phyloP scores from a whole-genome alignment of 1,284 basidiomycete species.

The Microbotryomycetes sp. region DNA sequence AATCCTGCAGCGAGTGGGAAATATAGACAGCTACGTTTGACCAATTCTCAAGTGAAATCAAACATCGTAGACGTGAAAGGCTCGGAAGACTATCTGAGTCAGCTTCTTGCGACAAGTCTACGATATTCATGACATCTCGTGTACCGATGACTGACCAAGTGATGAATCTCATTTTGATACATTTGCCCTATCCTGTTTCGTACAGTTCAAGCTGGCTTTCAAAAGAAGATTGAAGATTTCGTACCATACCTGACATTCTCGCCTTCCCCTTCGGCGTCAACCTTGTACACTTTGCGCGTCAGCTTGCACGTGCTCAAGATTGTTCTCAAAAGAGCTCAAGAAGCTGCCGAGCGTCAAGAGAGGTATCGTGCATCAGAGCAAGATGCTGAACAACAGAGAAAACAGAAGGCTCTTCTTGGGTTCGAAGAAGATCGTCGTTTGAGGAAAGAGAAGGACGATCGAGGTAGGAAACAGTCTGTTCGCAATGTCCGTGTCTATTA shows the following conservation, averaged over 20 bases:
- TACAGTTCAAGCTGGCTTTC: not conserved
- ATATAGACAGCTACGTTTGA: slow-evolving; percentile 25
- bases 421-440: slow-evolving; percentile 26
- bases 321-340: slow-evolving; percentile 10
- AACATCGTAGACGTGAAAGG: slow-evolving; percentile 10
- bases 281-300: slow-evolving; percentile 10
- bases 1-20: slow-evolving; percentile 18
- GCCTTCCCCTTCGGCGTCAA: slow-evolving; percentile 6
- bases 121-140: too few relatives aligned
- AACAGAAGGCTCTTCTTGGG: slow-evolving; percentile 18
- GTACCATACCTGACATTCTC: slow-evolving; percentile 12
- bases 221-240: not conserved
- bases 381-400: slow-evolving; percentile 15
- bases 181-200: too few relatives aligned
- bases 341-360: slow-evolving; percentile 24
- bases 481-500: not conserved
- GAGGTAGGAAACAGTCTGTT: slow-evolving; percentile 18
- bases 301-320: slow-evolving; percentile 1
- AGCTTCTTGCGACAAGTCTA: not conserved
- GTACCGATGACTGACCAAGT: too few relatives aligned
- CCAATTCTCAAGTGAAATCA: slow-evolving; percentile 17
- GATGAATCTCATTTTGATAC: too few relatives aligned
- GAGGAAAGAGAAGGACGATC: slow-evolving; percentile 16
- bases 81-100: not conserved
- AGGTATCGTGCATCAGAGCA: slow-evolving; percentile 24